A percentile compares a stretch with the other conserved stretches of the same genome.
Evolutionary conservation across 495 filamentous ascomycete species (phyloP).

Genomic region (Talaromyces nanjingensis): DNA sequence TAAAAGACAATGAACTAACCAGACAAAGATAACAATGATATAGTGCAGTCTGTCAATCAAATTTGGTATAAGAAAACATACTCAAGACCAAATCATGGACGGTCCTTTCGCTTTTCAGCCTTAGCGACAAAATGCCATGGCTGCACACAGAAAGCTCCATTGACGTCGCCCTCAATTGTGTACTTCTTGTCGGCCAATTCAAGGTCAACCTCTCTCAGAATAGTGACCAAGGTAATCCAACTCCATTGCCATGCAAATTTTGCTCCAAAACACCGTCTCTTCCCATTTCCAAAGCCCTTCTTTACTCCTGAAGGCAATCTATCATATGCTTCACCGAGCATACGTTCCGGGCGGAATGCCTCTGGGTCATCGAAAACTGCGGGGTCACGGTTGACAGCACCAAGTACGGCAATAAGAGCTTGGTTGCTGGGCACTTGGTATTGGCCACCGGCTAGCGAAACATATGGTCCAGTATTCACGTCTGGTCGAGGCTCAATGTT

Average conservation of each 20-base stretch:
- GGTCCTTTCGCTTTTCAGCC: conserved; percentile 6
- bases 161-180: conserved; percentile 8
- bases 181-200: conserved; percentile 39
- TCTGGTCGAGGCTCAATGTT: conserved; percentile 47
- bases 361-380: conserved; percentile 58
- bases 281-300: conserved; percentile 67
- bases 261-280: conserved; percentile 59
- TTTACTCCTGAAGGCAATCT: conserved; percentile 50
- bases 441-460: conserved; percentile 53
- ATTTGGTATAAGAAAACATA: background rate
- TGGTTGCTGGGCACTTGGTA: conserved; percentile 58
- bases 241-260: conserved; percentile 60
- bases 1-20: background rate
- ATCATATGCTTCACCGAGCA: conserved; percentile 59
- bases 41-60: background rate
- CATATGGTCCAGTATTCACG: conserved; percentile 42
- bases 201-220: conserved; percentile 36
- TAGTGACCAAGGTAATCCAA: conserved; percentile 29
- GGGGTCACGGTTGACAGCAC: conserved; percentile 62
- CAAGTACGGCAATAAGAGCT: conserved; percentile 55
- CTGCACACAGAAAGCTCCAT: conserved; percentile 9
- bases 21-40: background rate
- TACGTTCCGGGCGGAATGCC: conserved; percentile 60
- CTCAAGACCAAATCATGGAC: background rate
- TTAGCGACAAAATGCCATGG: conserved; percentile 7